These are phyloP conservation scores for Xylariaceae sp. DNA, from an alignment of 2,329 filamentous ascomycete genomes.

Conservation along the genomic window DNA sequence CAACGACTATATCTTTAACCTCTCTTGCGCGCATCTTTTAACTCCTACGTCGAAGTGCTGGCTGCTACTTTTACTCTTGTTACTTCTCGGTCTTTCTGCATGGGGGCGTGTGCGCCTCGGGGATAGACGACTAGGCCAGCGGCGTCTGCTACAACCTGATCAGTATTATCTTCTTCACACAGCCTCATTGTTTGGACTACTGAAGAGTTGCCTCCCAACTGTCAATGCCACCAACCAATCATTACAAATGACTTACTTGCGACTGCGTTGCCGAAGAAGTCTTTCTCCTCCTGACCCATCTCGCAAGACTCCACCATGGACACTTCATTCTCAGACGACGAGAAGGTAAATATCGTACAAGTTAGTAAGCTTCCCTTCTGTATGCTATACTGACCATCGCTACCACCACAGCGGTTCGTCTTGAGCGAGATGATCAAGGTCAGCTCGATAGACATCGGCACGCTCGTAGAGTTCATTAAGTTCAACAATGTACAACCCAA, in stretches of 20 bases:
- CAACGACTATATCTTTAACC: constrained; percentile 28
- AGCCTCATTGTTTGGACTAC: constrained; percentile 21
- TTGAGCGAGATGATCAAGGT: constrained; percentile 56
- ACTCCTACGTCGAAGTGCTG: constrained; percentile 25
- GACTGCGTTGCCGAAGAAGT: constrained; percentile 24
- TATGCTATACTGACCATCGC: constrained; percentile 19
- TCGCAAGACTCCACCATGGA: constrained; percentile 34
- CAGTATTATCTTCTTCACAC: constrained; percentile 23
- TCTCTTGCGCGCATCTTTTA: constrained; percentile 30
- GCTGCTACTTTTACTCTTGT: constrained; percentile 15
- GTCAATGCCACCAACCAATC: constrained; percentile 15
- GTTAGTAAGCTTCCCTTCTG: too few relatives aligned
- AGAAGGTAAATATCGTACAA: constrained; percentile 46
- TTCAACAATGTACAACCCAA: constrained; percentile 38
- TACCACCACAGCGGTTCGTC: constrained; percentile 47
- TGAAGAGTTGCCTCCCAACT: constrained; percentile 19
- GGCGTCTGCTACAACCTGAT: constrained; percentile 12
- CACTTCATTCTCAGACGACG: constrained; percentile 45
- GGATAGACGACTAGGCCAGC: constrained; percentile 16
- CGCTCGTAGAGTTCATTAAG: constrained; percentile 46
- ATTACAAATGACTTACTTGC: constrained; percentile 34
- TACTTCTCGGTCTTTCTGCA: constrained; percentile 19
- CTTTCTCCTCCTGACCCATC: constrained; percentile 24
- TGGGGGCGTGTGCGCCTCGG: constrained; percentile 17
- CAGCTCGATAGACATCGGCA: constrained; percentile 46